These are phyloP conservation scores for Metschnikowia shivogae DNA, from an alignment of 805 yeast species.

Conservation along the genomic window DNA sequence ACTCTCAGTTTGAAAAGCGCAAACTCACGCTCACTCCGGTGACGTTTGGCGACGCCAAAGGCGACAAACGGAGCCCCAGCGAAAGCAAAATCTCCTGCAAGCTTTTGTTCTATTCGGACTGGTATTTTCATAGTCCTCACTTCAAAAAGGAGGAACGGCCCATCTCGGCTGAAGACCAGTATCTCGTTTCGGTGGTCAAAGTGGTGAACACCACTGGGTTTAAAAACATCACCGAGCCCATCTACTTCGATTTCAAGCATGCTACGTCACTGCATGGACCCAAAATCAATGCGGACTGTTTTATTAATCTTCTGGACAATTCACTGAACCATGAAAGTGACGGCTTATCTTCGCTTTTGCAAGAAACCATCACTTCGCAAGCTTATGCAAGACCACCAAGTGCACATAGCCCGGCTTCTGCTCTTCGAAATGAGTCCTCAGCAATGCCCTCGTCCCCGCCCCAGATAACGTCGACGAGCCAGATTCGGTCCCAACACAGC, in stretches of 20 bases:
- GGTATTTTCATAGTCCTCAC: slow-evolving; percentile 24
- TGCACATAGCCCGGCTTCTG: neutral
- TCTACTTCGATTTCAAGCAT: slow-evolving; percentile 25
- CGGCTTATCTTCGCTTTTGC: slow-evolving; percentile 12
- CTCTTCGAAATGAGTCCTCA: neutral
- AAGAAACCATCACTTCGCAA: slow-evolving; percentile 13
- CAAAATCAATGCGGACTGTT: slow-evolving; percentile 3
- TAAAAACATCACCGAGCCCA: slow-evolving; percentile 14
- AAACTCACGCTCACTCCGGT: slow-evolving; percentile 10
- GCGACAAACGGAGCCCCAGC: slow-evolving; percentile 8
- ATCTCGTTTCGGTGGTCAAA: slow-evolving; percentile 14
- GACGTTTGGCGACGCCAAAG: slow-evolving; percentile 3
- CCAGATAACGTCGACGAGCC: neutral
- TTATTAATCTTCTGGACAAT: slow-evolving; percentile 12
- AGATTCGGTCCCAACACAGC: neutral
- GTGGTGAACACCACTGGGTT: slow-evolving; percentile 8
- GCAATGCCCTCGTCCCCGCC: slow-evolving; percentile 15
- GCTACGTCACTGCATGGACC: neutral
- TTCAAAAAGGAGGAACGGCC: slow-evolving; percentile 5
- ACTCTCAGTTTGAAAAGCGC: neutral
- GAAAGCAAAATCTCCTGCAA: slow-evolving; percentile 21
- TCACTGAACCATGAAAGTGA: neutral
- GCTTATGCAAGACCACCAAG: neutral
- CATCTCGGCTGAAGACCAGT: slow-evolving; percentile 2
- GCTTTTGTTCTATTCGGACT: slow-evolving; percentile 33